Base-by-base conservation (phyloP, 257 asterid genomes). In the Solanum paucissectum region DNA sequence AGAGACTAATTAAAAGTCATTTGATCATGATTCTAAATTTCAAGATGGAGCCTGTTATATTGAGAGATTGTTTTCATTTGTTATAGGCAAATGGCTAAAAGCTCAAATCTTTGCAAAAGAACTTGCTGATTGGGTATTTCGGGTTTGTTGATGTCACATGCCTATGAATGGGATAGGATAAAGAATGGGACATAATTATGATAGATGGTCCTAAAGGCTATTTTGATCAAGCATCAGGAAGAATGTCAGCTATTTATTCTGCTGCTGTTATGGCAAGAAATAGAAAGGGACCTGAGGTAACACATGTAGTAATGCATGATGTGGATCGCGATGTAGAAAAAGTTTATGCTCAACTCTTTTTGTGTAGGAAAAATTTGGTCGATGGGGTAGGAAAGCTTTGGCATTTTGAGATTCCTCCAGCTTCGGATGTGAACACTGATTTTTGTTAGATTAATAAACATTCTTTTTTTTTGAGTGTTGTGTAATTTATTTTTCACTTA, bases 191-290 rank as follows among this genome's bases (percentile, higher is more conserved):
- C 90, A 9, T 93, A 89, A 94, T 96, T 75, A 94, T 96, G 99
- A 91, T 96, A 62, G 99, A 94, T 75, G 99, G 98, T 12, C 99
- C 99, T 5, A 89, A 96, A 62, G 99, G 98, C 0, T 96, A 94
- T 88, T 95, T 92, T 74, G 71, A 95, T 81, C 92, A 92, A 86
- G 98, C 98, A 58, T 96, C 98, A 12, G 99, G 98, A 34, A 90
- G 99, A 89, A 97, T 97, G 99, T 93, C 97, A 18, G 97, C 98
- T 66, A 95, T 97, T 23, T 97, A 94, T 84, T 97, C 98, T 9
- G 96, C 95, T 29, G 98, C 98, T 9, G 95, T 97, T 62, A 94
- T 97, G 98, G 98, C 98, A 52, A 90, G 97, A 86, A 94, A 94
- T 77, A 71, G 98, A 92, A 94, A 90, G 27, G 64, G 88, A 73